Base-by-base conservation (phyloP, 148 eudicot genomes). In the Rhododendron molle region DNA sequence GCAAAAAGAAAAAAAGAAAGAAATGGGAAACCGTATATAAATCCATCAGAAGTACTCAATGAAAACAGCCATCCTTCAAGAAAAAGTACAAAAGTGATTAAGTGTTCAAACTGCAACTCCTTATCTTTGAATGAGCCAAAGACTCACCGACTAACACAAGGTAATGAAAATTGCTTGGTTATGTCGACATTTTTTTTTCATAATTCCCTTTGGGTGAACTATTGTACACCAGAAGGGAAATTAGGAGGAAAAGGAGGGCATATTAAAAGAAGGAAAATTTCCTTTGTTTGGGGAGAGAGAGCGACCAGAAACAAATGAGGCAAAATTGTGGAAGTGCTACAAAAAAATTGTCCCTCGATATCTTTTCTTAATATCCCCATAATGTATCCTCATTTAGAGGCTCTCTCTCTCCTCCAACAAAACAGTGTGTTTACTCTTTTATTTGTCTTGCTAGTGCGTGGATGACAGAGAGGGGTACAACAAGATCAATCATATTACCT, bases 401-500 rank as follows among this genome's bases (percentile, higher is more conserved):
- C 76, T 30, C 43, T 69, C 58, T 83, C 56, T 58, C 5, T 12
- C 52, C 52, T 49, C 15, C 2, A 2, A 49, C 20, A 49, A 47
- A 79, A 79, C 23, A 26, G 15, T 12, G 2, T 12, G 52, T 49
- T 10, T 9, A 46, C 49, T 46, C 3, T 49, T 67, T 67, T 7
- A 67, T 67, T 67, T 67, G 32, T 67, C 72, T 67, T n/a, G 32
- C 32, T 67, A 26, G 15, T n/a, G 72, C 32, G 10, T 11, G 40
- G 54, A 44, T 44, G 10, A 7, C 47, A 44, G 47, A 43, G 54
- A 49, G 26, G 44, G 77, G 26, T 43, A 44, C 38, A 44, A 34
- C 74, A 72, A 26, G 77, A 85, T 81, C 80, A 87, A 49, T 54
- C 49, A 50, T n/a, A 78, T 86, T 92, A 96, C 98, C 95, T 94